Conservation (phyloP, 176 grass and related monocot genomes). For the Eleusine indica region DNA sequence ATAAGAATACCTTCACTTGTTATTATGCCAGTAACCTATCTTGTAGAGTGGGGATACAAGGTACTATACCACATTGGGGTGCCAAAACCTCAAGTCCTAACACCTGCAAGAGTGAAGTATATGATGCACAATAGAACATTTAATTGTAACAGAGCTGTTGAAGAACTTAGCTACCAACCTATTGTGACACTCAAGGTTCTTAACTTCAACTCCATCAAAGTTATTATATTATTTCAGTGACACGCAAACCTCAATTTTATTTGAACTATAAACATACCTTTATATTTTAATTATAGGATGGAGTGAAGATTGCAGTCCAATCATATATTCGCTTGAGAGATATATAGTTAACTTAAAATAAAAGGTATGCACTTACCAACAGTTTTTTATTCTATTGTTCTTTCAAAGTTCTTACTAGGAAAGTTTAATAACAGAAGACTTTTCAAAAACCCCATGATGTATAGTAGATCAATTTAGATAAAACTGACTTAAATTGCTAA, state of each 20-base stretch:
- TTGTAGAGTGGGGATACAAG: conserved; percentile 66
- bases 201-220: neutral
- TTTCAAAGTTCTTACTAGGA: too few relatives aligned
- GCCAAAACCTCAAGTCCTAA: conserved; percentile 47
- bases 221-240: neutral
- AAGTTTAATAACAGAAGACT: too few relatives aligned
- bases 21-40: conserved; percentile 50
- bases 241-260: neutral
- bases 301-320: neutral
- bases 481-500: too few relatives aligned
- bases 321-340: neutral
- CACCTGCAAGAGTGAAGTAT: conserved; percentile 68
- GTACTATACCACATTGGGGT: conserved; percentile 42
- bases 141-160: conserved; percentile 53
- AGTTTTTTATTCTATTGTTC: too few relatives aligned
- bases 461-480: too few relatives aligned
- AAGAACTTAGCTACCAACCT: conserved; percentile 71
- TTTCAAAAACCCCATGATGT: too few relatives aligned
- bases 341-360: neutral
- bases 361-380: neutral
- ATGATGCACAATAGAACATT: conserved; percentile 59
- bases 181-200: conserved; percentile 62
- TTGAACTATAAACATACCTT: neutral
- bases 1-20: conserved; percentile 63
- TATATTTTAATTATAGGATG: neutral